These are phyloP conservation scores for Pilatotrama ljubarskyi DNA, from an alignment of 768 basidiomycete species.

Conservation along the genomic window DNA sequence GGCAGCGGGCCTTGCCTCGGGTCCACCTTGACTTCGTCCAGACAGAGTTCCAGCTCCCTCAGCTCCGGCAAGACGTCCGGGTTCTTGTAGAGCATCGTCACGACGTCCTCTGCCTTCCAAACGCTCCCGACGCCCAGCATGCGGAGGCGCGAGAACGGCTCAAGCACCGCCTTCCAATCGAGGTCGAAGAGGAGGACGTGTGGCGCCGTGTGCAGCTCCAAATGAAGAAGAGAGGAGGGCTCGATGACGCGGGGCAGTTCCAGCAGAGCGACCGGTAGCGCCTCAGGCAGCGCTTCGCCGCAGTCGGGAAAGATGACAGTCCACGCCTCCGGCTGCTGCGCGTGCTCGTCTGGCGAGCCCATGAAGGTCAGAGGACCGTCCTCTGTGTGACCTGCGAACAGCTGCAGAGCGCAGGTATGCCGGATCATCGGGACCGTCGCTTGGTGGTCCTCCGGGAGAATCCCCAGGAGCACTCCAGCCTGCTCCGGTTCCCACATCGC, in stretches of 20 bases:
- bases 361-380: neutral
- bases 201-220: conserved; percentile 5
- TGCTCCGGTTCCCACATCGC: conserved; percentile 4
- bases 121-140: neutral
- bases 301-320: neutral
- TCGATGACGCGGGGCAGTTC: neutral
- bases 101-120: neutral
- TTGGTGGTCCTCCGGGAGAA: neutral
- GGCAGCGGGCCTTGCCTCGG: neutral
- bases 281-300: neutral
- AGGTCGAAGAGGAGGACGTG: neutral
- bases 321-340: neutral
- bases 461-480: neutral
- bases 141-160: neutral
- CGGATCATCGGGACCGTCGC: neutral
- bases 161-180: neutral
- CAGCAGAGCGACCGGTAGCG: neutral
- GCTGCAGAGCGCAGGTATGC: neutral
- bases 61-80: neutral
- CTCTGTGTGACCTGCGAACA: neutral
- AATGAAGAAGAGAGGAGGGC: neutral
- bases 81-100: neutral
- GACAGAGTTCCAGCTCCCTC: neutral
- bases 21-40: neutral
- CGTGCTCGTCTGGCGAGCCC: neutral